Conservation (phyloP, 352 stramenopile species). For the Globisporangium paddicum region DNA sequence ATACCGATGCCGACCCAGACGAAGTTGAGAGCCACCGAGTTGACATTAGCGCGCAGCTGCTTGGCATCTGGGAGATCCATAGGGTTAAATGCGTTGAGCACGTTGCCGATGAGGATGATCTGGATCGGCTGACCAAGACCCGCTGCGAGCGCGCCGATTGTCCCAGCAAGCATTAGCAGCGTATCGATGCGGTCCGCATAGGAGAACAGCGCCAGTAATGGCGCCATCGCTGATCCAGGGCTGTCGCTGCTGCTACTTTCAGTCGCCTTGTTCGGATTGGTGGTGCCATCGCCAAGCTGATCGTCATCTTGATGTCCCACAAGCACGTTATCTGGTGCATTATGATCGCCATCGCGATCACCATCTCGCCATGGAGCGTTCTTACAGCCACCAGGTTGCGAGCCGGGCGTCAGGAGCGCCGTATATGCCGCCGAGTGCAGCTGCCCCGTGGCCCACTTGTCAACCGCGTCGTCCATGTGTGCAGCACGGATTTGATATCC, state of each 20-base stretch:
- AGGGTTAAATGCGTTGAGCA: conserved; percentile 72
- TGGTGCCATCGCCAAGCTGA: neutral
- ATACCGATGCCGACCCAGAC: conserved; percentile 24
- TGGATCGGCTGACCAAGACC: conserved; percentile 59
- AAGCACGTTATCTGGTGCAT: neutral
- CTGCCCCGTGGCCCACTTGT: neutral
- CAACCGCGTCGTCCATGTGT: neutral
- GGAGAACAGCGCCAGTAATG: conserved; percentile 13
- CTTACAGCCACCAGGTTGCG: neutral
- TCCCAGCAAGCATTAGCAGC: conserved; percentile 50
- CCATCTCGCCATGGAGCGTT: neutral
- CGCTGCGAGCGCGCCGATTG: conserved; percentile 29
- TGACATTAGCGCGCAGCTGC: conserved; percentile 17
- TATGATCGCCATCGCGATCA: neutral
- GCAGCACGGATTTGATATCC: too few relatives aligned
- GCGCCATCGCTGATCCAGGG: neutral
- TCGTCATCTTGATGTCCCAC: neutral
- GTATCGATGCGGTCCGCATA: conserved; percentile 47
- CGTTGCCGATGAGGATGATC: conserved; percentile 67
- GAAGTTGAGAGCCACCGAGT: conserved; percentile 14
- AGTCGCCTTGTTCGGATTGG: neutral
- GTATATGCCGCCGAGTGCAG: neutral
- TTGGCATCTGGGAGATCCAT: conserved; percentile 12
- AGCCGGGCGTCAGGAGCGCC: neutral
- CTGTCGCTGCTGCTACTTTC: neutral